phyloP scores from a whole-genome alignment of 78 protist species.

The Creolimax fragrantissima region DNA sequence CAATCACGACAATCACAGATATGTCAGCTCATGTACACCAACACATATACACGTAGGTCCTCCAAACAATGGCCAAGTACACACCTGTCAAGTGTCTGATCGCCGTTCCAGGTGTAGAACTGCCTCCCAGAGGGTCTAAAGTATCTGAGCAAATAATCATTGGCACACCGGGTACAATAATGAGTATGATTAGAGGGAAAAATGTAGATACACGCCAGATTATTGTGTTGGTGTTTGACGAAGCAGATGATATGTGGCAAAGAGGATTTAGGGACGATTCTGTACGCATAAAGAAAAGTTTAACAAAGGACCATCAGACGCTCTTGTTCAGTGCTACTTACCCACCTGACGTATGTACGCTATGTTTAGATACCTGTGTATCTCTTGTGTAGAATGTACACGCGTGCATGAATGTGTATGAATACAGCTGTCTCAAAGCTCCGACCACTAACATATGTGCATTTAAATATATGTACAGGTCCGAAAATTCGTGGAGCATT shows the following conservation, averaged over 20 bases:
- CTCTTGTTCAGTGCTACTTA: slow-evolving; percentile 69
- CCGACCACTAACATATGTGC: no score
- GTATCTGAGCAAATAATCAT: slow-evolving; percentile 52
- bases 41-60: no score
- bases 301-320: slow-evolving; percentile 36
- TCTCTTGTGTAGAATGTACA: no score
- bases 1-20: no score
- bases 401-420: no score
- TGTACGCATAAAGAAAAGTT: background rate
- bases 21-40: no score
- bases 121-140: background rate
- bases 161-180: slow-evolving; percentile 82
- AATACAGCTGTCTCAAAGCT: background rate
- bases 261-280: background rate
- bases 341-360: slow-evolving; percentile 13
- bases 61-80: slow-evolving; percentile 20
- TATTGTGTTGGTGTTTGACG: slow-evolving; percentile 49
- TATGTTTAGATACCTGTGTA: background rate
- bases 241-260: slow-evolving; percentile 40
- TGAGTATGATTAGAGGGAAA: background rate
- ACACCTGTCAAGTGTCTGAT: slow-evolving; percentile 1
- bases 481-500: background rate
- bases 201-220: background rate
- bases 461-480: background rate
- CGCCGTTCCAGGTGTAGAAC: background rate